Percentiles rank a stretch among this genome's conserved stretches.
Conservation (phyloP, 1,284 basidiomycete species). For the Taiwanofungus camphoratus region DNA sequence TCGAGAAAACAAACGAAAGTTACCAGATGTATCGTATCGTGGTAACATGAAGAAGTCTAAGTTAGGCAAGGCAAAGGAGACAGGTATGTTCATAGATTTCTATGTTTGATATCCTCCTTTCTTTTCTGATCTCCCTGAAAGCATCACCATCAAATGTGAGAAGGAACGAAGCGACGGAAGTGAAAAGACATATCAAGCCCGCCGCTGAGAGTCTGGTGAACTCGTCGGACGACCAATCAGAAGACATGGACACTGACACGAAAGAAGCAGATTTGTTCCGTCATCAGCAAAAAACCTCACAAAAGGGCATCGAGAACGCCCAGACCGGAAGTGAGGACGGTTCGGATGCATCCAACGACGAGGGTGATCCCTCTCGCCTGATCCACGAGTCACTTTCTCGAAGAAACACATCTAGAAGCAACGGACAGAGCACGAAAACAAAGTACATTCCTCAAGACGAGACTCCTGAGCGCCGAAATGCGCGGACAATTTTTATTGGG, state of each 20-base stretch:
- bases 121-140: not conserved
- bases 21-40: constrained; percentile 4
- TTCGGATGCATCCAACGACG: constrained; percentile 28
- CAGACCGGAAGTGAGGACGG: constrained; percentile 8
- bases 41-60: constrained; percentile 18
- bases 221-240: not conserved
- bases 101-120: not conserved
- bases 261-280: not conserved
- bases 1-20: constrained; percentile 23
- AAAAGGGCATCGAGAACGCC: not conserved
- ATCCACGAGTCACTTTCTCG: constrained; percentile 40
- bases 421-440: constrained; percentile 20
- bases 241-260: not conserved
- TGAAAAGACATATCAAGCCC: not conserved
- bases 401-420: constrained; percentile 15
- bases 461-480: constrained; percentile 64
- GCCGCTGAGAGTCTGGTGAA: too few species aligned
- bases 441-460: constrained; percentile 61
- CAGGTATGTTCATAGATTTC: constrained; percentile 4
- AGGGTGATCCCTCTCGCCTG: constrained; percentile 34
- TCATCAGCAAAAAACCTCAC: constrained; percentile 2
- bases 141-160: not conserved
- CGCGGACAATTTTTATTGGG: constrained; percentile 90
- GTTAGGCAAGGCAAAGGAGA: constrained; percentile 6
- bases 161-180: not conserved